Base-by-base conservation (phyloP, 2,329 filamentous ascomycete genomes). In the Nakataea oryzae region DNA sequence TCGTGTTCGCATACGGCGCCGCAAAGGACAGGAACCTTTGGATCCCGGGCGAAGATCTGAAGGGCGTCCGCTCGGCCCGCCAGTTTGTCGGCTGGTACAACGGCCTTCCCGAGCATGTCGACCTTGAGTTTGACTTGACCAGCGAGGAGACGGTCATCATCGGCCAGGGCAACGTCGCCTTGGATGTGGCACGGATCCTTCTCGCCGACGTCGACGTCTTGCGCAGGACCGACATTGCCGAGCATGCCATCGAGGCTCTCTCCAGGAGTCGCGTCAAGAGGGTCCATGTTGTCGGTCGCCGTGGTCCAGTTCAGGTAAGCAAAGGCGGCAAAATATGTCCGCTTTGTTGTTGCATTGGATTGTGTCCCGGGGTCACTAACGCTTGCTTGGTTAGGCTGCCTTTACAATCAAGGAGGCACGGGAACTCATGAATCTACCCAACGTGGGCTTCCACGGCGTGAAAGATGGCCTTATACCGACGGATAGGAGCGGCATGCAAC, bases 71-170 rank as follows among this genome's bases (percentile, higher is more conserved):
- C 71, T 96, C 93, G 9, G 95, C 95, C 2, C 85, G 95, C 30
- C 88, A 92, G 54, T 97, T 97, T 72, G 95, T 99, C 1, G 95
- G 93, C 24, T 99, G 95, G 95, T 99, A 99, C 74, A 99, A 99
- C 73, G 95, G 95, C 3, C 81, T 96, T 3, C 95, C 95, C 0
- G 90, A 96, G 68, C 90, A 90, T 70, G 83, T 88, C 26, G 74
- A 82, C 67, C 76, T 96, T 9, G 78, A 82, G n/a, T 90, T 92
- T 0, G 84, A 91, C 70, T 80, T 97, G 29, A 83, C 80, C 12
- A 89, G 89, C 0, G 91, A 96, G 60, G 87, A 93, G 64, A 95
- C 91, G 1, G 85, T 97, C 34, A 82, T 99, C 58, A 86, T 99
- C 66, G 95, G 95, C 2, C 93, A 99, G 70, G 95, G 95, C 21